These are phyloP conservation scores for Petasospora fabianii DNA, from an alignment of 1,139 yeast species.

Conservation along the genomic window DNA sequence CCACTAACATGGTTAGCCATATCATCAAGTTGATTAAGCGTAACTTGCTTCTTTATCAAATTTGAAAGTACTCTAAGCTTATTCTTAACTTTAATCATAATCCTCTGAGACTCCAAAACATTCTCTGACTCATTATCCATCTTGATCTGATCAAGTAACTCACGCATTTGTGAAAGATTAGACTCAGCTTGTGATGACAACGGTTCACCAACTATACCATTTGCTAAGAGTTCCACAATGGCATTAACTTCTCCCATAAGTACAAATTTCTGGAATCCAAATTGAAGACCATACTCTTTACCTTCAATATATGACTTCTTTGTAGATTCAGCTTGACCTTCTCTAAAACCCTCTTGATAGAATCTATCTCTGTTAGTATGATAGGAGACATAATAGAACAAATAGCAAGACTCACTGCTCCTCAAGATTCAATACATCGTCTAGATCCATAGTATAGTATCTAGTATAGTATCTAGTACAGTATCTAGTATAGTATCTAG, in stretches of 20 bases:
- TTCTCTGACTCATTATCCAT: slow-evolving; percentile 42
- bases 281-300: slow-evolving; percentile 72
- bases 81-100: slow-evolving; percentile 45
- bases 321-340: slow-evolving; percentile 46
- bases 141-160: slow-evolving; percentile 24
- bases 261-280: slow-evolving; percentile 68
- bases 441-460: slow-evolving; percentile 44
- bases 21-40: slow-evolving; percentile 18
- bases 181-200: slow-evolving; percentile 14
- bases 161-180: slow-evolving; percentile 17
- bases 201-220: slow-evolving; percentile 7
- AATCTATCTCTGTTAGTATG: slow-evolving; percentile 31
- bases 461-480: no score
- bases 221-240: slow-evolving; percentile 34
- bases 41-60: slow-evolving; percentile 15
- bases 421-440: slow-evolving; percentile 50
- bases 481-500: no score
- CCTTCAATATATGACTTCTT: slow-evolving; percentile 66
- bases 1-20: slow-evolving; percentile 15
- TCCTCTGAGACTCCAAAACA: slow-evolving; percentile 46
- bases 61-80: slow-evolving; percentile 46
- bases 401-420: slow-evolving; percentile 33
- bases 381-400: background rate
- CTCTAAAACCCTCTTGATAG: slow-evolving; percentile 57
- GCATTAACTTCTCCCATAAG: slow-evolving; percentile 64